Base-by-base conservation (phyloP, 2,329 filamentous ascomycete species). In the Diaporthe citri region DNA sequence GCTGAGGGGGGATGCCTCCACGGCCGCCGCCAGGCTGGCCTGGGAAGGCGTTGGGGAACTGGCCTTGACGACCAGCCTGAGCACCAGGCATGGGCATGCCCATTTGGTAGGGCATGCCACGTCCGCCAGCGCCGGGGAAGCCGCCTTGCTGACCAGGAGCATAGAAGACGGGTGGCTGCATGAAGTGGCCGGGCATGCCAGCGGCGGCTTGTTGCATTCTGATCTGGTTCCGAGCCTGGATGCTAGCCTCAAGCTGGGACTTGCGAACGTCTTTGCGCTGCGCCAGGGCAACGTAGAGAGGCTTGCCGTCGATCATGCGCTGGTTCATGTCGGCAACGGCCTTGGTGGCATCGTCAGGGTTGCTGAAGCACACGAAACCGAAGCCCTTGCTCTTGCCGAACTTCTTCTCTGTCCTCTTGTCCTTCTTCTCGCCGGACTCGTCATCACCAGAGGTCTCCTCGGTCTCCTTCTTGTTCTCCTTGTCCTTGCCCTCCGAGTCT, bases 231-330 rank as follows among this genome's bases (percentile, higher is more conserved):
- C 97, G 95, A 85, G 97, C 96, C 89, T 98, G 97, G 86, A 99
- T 99, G 87, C 95, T 98, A 82, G 96, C 96, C 90, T 99, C 97
- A 80, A 99, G 95, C 90, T 98, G 97, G 89, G 93, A 98, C 92
- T 98, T 98, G 87, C 97, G 96, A 82, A 99, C 96, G 87, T 99
- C 97, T 92, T 99, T 99, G 88, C 97, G 96, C 90, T 99, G 97
- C 78, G 97, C 97, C 79, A 99, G 92, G 81, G 97, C 97, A 82
- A 99, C 97, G 84, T 99, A 99, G 76, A 99, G 90, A 74, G 97
- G 97, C 92, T 99, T 99, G 88, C 91, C 91, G 85, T 96, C 94
- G 80, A 98, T 90, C 97, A 99, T 99, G 86, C 97, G 95, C 90
- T 98, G 96, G 90, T 99, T 99, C 95, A 98, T 98, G 87, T 99